Conservation (phyloP, 2,329 filamentous ascomycete species). For the Teratosphaeria destructans region DNA sequence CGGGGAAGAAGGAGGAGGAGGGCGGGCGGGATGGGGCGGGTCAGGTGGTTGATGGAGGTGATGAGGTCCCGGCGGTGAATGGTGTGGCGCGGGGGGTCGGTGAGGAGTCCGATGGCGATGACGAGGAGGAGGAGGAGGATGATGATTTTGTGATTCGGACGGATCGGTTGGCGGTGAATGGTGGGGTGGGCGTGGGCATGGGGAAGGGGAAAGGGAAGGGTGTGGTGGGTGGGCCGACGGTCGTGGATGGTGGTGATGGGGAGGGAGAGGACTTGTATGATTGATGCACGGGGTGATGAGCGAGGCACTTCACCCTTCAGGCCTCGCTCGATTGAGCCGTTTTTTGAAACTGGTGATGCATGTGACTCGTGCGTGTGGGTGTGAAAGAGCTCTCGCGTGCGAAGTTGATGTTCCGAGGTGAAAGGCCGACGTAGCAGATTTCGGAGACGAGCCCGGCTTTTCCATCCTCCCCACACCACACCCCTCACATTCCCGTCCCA, state of each 20-base stretch:
- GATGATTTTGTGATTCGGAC: slow-evolving; percentile 31
- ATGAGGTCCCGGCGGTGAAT: not conserved
- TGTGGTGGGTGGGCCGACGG: slow-evolving; percentile 11
- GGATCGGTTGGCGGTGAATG: slow-evolving; percentile 24
- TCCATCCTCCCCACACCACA: too few relatives aligned
- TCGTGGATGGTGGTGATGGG: slow-evolving; percentile 29
- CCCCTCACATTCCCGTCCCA: too few relatives aligned
- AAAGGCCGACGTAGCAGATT: too few relatives aligned
- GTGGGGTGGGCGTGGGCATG: slow-evolving; percentile 3
- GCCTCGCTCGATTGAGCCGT: too few relatives aligned
- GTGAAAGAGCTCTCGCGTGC: not conserved
- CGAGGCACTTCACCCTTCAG: too few relatives aligned
- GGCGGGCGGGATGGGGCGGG: not conserved
- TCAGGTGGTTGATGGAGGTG: slow-evolving; percentile 2
- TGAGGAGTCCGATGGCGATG: slow-evolving; percentile 4
- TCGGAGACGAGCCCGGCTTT: too few relatives aligned
- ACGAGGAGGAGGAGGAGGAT: slow-evolving; percentile 7
- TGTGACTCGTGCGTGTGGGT: not conserved
- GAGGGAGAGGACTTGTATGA: slow-evolving; percentile 36
- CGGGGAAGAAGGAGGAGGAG: slow-evolving; percentile 29
- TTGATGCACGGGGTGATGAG: slow-evolving; percentile 7
- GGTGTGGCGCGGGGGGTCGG: not conserved
- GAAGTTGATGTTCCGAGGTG: too few relatives aligned
- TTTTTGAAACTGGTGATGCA: too few relatives aligned
- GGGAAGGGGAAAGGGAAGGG: slow-evolving; percentile 25